Evolutionary conservation across 1,284 basidiomycete species (phyloP).

Genomic region (Sanguinoderma infundibulare): DNA sequence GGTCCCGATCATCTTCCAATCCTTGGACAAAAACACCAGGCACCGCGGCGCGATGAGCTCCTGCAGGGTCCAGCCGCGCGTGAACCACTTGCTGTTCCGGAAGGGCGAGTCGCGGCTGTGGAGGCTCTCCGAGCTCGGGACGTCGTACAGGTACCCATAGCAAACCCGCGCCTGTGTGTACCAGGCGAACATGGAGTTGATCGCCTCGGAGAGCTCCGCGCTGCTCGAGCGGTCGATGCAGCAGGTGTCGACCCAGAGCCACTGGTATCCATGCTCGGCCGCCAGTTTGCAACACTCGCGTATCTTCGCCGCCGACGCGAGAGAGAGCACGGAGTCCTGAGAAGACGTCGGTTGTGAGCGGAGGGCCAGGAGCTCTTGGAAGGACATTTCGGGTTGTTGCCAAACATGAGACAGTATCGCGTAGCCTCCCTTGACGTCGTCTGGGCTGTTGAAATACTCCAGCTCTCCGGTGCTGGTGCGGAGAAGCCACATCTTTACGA

Average conservation of each 20-base stretch:
- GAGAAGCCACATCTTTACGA: slow-evolving; percentile 17
- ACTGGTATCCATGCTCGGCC: slow-evolving; percentile 17
- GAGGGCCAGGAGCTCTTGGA: slow-evolving; percentile 20
- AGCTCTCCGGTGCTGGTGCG: slow-evolving; percentile 17
- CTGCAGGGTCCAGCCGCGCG: slow-evolving; percentile 24
- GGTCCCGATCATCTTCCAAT: slow-evolving; percentile 20
- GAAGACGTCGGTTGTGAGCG: not conserved
- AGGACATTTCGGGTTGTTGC: slow-evolving; percentile 20
- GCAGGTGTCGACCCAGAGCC: slow-evolving; percentile 27
- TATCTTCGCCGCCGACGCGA: slow-evolving; percentile 14
- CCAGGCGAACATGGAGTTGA: slow-evolving; percentile 25
- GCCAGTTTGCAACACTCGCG: slow-evolving; percentile 20
- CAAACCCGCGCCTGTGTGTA: slow-evolving; percentile 14
- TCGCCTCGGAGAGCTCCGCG: slow-evolving; percentile 23
- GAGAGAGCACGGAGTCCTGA: slow-evolving; percentile 2
- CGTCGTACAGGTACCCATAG: slow-evolving; percentile 18
- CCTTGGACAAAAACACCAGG: slow-evolving; percentile 17
- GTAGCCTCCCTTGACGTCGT: slow-evolving; percentile 21
- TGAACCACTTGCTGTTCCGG: slow-evolving; percentile 21
- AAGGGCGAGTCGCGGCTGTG: not conserved
- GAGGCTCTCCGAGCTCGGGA: slow-evolving; percentile 5
- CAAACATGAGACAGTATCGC: slow-evolving; percentile 25
- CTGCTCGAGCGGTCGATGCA: slow-evolving; percentile 25
- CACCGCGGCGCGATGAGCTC: slow-evolving; percentile 24
- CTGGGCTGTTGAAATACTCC: slow-evolving; percentile 18